Evolutionary conservation across 2,329 filamentous ascomycete species (phyloP), one percentile per base, ranked within the genome.

Genomic region (Dichotomopilus funicola): DNA sequence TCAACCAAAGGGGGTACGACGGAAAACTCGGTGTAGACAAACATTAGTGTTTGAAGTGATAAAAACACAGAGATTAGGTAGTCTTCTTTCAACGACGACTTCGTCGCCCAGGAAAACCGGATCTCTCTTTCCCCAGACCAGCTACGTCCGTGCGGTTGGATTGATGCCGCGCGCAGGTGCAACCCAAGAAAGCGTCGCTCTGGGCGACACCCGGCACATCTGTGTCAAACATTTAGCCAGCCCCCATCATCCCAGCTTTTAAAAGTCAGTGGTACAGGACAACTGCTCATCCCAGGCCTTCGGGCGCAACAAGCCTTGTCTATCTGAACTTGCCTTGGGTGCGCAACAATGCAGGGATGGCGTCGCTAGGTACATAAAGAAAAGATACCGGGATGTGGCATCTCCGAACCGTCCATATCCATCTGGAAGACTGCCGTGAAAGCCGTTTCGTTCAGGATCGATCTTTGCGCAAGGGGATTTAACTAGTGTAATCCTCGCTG

Each of bases 171-270:
- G 43, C 19, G 40, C 31, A 40, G n/a, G 55, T 27, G 19, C 19
- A 50, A 43, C 55, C 59, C 51, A 41, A 46, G 36, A 46, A 33
- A 33, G 41, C 12, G 43, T 51, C 35, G 50, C 49, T 55, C 48
- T 57, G 54, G 54, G 52, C 51, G 49, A 56, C 33, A 41, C 53
- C 19, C 35, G 51, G 41, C 41, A 43, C 44, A 49, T 8, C 5
- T 57, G 57, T 54, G 50, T 59, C 59, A 51, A 54, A 44, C 49
- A 56, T 56, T 61, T 61, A 56, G 55, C 54, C 57, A 59, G 11
- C 41, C 11, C 41, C 43, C 48, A 19, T 9, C 19, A 42, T 51
- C 45, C 51, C 54, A 54, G 37, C 41, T 36, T 44, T 45, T 12
- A 4, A 33, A 48, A 11, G 44, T 49, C n/a, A 13, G n/a, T 37